Base-by-base conservation (phyloP, 768 basidiomycete species). In the Lentinus brumalis region DNA sequence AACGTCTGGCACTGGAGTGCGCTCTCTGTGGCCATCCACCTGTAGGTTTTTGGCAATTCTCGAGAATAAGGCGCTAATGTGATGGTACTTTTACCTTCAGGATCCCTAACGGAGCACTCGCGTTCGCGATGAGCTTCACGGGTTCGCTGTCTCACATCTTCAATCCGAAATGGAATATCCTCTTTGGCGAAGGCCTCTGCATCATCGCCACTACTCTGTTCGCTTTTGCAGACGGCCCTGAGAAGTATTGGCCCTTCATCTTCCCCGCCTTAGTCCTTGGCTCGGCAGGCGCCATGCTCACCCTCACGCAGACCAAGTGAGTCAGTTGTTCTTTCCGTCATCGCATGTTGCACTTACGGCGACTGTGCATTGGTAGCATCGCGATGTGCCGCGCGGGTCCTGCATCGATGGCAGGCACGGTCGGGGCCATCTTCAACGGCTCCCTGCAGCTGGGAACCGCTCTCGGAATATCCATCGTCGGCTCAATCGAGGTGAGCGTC, bases 371-470 rank as follows among this genome's bases (percentile, higher is more conserved):
- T 53, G 14, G 8, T 54, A 84, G 81, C 64, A 80, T 85, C 49
- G 81, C 82, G 14, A 76, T 85, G 40, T 78, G 86, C 70, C 77
- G 75, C 59, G 76, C 76, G 40, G 78, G 77, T 4, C 83, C 83
- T 4, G 58, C 79, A 8, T 73, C 75, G n/a, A 78, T 81, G 66
- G 76, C 82, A 4, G 84, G 85, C 42, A 81, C 79, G 4, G 77
- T 84, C 16, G 82, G 82, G 18, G 85, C 84, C 15, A 79, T 86
- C 42, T 83, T 83, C 74, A 83, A 82, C 58, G 76, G 78, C 29
- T 79, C 81, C 11, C 76, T 84, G 1, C 82, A 86, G 67, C 72
- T 83, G 58, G 83, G 83, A 38, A 77, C 77, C 10, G 84, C 85
- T 5, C 72, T 82, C 21, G 83, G 81, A n/a, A 71, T 81, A 31